Evolutionary conservation across 768 basidiomycete species (phyloP), one percentile per base, ranked within the genome.

Genomic region (Pulveroboletus sp.): DNA sequence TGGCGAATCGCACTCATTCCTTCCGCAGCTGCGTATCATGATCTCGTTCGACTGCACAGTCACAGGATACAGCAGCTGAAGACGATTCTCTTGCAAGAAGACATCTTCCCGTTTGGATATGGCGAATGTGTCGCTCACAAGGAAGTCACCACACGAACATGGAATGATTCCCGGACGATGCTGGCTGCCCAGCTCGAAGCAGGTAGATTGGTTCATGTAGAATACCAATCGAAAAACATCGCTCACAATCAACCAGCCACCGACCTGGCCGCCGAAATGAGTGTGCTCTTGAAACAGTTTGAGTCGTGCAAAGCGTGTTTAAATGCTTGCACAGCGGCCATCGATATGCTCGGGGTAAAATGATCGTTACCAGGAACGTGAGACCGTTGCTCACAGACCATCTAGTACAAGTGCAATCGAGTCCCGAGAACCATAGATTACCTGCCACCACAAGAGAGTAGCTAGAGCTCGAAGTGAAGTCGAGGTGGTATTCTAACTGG

Each of bases 71-170:
- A 76, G 60, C 69, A 71, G 22, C 63, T 88, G 41, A 75, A 76
- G 39, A 71, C 74, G 23, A 66, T 81, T 6, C 61, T 86, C 16
- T 60, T 80, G 32, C 72, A 68, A 19, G 83, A 86, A 59, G 78
- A 82, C 29, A 72, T 88, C 38, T 89, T 88, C 59, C 86, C 86
- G 17, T 81, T 84, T 64, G 83, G 84, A 19, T 88, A 87, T 49
- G 83, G 86, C 4, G 66, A 68, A 50, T 89, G 86, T 62, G 36
- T 68, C n/a, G 61, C 65, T 34, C 85, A 87, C 64, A 66, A 64
- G 41, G 70, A 71, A 23, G 61, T 69, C 34, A 76, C 80, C 1
- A 64, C 55, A 35, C 63, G 65, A 5, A 59, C 66, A 16, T 88
- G 85, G 86, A 76, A 81, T 45, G 66, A 70, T 36, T 69, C 71